A percentile compares a stretch with the other conserved stretches of the same genome.
Evolutionary conservation across 1,139 yeast genomes (phyloP).

Genomic region (Diutina mesorugosa): DNA sequence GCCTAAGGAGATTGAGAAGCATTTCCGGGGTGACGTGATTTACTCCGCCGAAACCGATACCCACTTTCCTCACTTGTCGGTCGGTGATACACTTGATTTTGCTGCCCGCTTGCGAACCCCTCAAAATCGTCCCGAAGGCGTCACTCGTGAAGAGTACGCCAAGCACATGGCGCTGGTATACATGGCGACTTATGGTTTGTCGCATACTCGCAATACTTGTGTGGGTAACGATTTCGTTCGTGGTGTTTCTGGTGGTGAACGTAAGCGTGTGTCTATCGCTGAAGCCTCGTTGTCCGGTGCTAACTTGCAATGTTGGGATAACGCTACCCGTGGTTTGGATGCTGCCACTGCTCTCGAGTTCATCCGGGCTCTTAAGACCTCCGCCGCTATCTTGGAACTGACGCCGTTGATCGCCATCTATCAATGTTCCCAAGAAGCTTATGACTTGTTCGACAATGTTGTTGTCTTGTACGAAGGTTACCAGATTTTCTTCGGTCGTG

Average conservation of each 20-base stretch:
- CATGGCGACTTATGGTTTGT: constrained; percentile 60
- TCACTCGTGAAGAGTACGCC: constrained; percentile 40
- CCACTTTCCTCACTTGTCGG: constrained; percentile 65
- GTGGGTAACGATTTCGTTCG: constrained; percentile 64
- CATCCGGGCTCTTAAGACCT: constrained; percentile 50
- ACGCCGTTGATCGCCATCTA: constrained; percentile 69
- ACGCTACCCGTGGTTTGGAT: constrained; percentile 66
- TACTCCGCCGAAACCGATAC: constrained; percentile 62
- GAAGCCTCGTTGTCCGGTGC: constrained; percentile 54
- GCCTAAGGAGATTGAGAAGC: constrained; percentile 31
- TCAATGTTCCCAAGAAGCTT: constrained; percentile 74
- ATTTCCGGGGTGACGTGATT: constrained; percentile 57
- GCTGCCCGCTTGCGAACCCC: constrained; percentile 61
- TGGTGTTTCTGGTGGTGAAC: constrained; percentile 80
- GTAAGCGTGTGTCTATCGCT: constrained; percentile 72
- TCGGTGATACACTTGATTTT: constrained; percentile 54
- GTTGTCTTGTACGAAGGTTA: constrained; percentile 64
- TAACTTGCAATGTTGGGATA: constrained; percentile 60
- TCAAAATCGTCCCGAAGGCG: constrained; percentile 26
- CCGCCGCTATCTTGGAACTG: constrained; percentile 43
- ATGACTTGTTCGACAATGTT: constrained; percentile 64
- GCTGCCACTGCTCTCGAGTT: constrained; percentile 72
- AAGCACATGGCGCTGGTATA: constrained; percentile 49
- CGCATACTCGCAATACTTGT: constrained; percentile 54
- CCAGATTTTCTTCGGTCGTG: constrained; percentile 64